phyloP scores from a whole-genome alignment of 495 filamentous ascomycete genomes.

The Aspergillus biplanus region DNA sequence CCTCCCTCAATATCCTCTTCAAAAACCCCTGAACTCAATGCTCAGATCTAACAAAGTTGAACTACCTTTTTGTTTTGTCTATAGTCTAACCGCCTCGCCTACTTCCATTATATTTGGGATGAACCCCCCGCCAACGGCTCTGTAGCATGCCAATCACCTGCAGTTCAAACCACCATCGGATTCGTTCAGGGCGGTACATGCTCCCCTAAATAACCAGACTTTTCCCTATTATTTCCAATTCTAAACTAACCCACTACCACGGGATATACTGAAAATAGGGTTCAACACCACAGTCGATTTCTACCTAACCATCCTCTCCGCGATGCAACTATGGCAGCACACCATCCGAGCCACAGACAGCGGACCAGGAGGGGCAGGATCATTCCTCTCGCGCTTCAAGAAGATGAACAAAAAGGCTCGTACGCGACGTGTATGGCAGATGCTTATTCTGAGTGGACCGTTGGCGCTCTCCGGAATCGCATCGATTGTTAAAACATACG shows the following conservation, averaged over 20 bases:
- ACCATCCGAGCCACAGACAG: constrained; percentile 19
- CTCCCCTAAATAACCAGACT: not conserved
- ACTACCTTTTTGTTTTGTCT: not conserved
- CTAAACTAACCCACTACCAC: too few species aligned
- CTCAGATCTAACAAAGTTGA: not conserved
- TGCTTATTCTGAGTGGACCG: constrained; percentile 17
- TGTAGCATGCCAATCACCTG: constrained; percentile 37
- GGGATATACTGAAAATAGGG: constrained; percentile 17
- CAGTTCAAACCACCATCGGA: constrained; percentile 39
- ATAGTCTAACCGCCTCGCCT: constrained; percentile 35
- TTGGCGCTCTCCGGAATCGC: constrained; percentile 23
- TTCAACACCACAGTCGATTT: constrained; percentile 43
- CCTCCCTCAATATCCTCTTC: too few species aligned
- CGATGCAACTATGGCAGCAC: constrained; percentile 43
- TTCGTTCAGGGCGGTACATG: constrained; percentile 41
- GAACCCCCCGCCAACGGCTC: constrained; percentile 38
- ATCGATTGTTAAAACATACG: constrained; percentile 28
- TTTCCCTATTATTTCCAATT: too few species aligned
- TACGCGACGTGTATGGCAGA: constrained; percentile 24
- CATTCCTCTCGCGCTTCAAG: constrained; percentile 16
- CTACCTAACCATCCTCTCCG: constrained; percentile 35
- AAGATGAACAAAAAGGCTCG: constrained; percentile 17
- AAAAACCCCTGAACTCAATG: too few species aligned
- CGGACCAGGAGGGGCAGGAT: not conserved
- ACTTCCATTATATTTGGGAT: constrained; percentile 50